A percentile compares a stretch with the other conserved stretches of the same genome.
phyloP scores from a whole-genome alignment of 1,139 yeast genomes.

The Candida pseudoviswanathii region DNA sequence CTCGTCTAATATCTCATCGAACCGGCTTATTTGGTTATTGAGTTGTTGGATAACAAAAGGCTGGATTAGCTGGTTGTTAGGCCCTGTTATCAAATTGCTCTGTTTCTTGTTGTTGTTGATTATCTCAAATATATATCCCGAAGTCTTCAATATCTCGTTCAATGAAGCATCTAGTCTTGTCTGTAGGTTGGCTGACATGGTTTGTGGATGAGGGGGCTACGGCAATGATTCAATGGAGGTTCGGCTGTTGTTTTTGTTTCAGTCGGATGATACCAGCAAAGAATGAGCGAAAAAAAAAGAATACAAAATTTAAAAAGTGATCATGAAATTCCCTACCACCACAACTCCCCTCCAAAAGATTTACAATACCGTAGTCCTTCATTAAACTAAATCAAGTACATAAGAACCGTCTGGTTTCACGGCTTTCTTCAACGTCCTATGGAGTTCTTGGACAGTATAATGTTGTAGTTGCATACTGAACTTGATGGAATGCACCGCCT shows the following conservation, averaged over 20 bases:
- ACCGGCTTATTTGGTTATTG: slow-evolving; percentile 35
- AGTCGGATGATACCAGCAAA: neutral
- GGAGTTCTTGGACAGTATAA: neutral
- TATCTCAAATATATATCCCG: slow-evolving; percentile 49
- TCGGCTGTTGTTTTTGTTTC: neutral
- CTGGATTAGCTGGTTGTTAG: slow-evolving; percentile 46
- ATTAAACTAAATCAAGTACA: neutral
- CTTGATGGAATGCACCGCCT: neutral
- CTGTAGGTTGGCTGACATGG: slow-evolving; percentile 40
- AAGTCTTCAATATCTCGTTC: slow-evolving; percentile 43
- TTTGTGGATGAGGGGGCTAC: neutral
- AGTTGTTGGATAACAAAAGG: slow-evolving; percentile 45
- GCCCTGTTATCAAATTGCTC: slow-evolving; percentile 46
- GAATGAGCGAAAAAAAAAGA: neutral
- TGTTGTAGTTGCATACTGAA: neutral
- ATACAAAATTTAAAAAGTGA: too few species aligned
- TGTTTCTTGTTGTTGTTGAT: slow-evolving; percentile 45
- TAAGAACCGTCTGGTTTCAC: neutral
- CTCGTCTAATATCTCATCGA: slow-evolving; percentile 48
- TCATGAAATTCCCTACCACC: too few species aligned
- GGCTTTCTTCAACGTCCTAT: neutral
- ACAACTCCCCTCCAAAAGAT: too few species aligned
- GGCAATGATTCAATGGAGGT: neutral
- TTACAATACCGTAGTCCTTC: neutral
- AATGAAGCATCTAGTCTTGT: slow-evolving; percentile 42